Evolutionary conservation across 345 rosid genomes (phyloP).

Genomic region (Arabis hirsuta): DNA sequence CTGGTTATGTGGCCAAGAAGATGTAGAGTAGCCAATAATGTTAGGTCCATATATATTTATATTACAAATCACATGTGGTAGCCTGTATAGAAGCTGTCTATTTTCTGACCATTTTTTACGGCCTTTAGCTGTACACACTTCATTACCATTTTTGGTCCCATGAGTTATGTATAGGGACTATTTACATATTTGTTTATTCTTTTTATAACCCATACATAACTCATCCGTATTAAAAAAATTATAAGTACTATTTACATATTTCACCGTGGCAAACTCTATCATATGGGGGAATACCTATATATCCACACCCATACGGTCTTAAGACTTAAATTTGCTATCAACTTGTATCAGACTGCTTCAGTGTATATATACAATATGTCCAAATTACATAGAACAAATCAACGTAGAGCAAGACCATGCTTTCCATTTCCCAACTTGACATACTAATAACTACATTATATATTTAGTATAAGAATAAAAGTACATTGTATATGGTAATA

Average conservation of each 20-base stretch:
- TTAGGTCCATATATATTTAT: constrained; percentile 15
- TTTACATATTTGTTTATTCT: too few relatives aligned
- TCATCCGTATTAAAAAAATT: background rate
- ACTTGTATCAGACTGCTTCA: constrained; percentile 34
- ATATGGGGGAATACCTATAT: background rate
- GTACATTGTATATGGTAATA: background rate
- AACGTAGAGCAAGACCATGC: constrained; percentile 23
- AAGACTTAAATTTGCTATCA: constrained; percentile 32
- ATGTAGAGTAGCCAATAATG: constrained; percentile 33
- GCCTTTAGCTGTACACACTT: constrained; percentile 29
- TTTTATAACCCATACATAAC: constrained; percentile 14
- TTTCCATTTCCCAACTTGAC: constrained; percentile 36
- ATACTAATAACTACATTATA: constrained; percentile 32
- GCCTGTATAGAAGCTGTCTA: constrained; percentile 38
- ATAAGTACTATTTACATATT: background rate
- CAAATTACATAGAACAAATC: constrained; percentile 11
- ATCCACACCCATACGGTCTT: constrained; percentile 10
- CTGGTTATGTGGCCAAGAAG: constrained; percentile 23
- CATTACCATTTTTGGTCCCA: constrained; percentile 32
- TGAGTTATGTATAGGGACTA: background rate
- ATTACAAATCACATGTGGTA: constrained; percentile 32
- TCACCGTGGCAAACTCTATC: constrained; percentile 28
- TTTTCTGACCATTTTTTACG: constrained; percentile 23
- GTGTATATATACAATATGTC: constrained; percentile 11
- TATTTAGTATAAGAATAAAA: background rate